Evolutionary conservation across 306 rosid species (phyloP).

Genomic region (Acacia acuminata): DNA sequence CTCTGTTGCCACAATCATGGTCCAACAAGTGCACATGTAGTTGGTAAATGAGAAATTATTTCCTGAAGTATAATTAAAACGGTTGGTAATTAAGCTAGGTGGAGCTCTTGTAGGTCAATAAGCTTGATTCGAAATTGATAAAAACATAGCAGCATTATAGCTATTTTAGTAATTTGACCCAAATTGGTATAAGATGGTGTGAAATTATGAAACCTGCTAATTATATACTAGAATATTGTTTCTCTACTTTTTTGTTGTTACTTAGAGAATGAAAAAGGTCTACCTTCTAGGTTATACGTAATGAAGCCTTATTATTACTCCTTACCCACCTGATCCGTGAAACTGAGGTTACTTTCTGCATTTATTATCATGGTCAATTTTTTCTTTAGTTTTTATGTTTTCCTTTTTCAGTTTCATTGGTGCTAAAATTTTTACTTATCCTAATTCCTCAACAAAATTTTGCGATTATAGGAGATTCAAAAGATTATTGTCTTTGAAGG

Average conservation of each 20-base stretch:
- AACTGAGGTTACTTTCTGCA: conserved; percentile 72
- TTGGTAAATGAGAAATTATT: too few relatives aligned
- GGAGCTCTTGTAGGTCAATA: too few relatives aligned
- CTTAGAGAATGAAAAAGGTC: conserved; percentile 29
- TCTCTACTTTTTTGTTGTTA: neutral
- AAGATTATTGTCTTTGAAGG: conserved; percentile 97
- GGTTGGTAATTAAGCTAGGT: too few relatives aligned
- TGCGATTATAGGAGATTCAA: conserved; percentile 74
- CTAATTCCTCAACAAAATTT: conserved; percentile 14
- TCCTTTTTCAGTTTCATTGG: neutral
- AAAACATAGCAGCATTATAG: too few relatives aligned
- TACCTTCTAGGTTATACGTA: conserved; percentile 50
- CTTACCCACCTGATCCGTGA: conserved; percentile 90
- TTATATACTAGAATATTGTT: too few relatives aligned
- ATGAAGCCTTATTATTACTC: conserved; percentile 51
- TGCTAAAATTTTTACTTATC: conserved; percentile 15
- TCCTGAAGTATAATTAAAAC: too few relatives aligned
- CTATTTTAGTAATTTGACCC: too few relatives aligned
- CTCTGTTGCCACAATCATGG: too few relatives aligned
- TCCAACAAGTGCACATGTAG: too few relatives aligned
- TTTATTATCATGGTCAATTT: conserved; percentile 12
- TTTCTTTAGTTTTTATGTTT: neutral
- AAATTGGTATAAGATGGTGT: too few relatives aligned
- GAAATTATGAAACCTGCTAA: too few relatives aligned
- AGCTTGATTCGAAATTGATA: too few relatives aligned